Percentiles rank a stretch among this genome's conserved stretches.
Conservation (phyloP, 139 green algal genomes). For the Ettlia oleoabundans region DNA sequence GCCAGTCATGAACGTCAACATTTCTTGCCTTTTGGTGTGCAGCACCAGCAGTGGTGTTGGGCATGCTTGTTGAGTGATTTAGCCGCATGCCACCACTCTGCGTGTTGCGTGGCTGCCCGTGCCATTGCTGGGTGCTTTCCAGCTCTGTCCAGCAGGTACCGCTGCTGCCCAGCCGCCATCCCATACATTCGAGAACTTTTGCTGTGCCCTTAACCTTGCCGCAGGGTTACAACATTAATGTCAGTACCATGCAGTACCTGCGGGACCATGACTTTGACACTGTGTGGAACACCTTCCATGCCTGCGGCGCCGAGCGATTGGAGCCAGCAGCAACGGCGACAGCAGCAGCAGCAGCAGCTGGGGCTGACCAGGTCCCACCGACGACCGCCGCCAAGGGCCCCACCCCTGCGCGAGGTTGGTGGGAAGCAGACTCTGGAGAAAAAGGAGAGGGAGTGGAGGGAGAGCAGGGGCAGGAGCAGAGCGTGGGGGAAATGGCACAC, state of each 20-base stretch:
- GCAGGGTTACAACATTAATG: conserved; percentile 14
- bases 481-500: too few relatives aligned
- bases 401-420: not conserved
- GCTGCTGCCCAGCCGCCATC: too few relatives aligned
- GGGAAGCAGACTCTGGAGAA: too few relatives aligned
- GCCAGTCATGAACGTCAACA: too few relatives aligned
- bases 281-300: conserved; percentile 25
- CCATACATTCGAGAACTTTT: too few relatives aligned
- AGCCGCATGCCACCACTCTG: too few relatives aligned
- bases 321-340: not conserved
- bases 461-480: not conserved
- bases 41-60: too few relatives aligned
- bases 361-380: not conserved
- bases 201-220: not conserved
- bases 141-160: too few relatives aligned
- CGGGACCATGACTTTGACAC: not conserved
- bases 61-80: too few relatives aligned
- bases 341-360: not conserved
- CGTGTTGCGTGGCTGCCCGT: too few relatives aligned
- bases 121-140: too few relatives aligned
- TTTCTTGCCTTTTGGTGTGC: too few relatives aligned
- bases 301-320: conserved; percentile 16
- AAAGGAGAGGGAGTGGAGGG: not conserved
- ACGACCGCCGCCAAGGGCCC: not conserved
- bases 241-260: conserved; percentile 36